Evolutionary conservation across 345 rosid species (phyloP), one percentile per base, ranked within the genome.

Genomic region (Crucihimalaya himalaica): DNA sequence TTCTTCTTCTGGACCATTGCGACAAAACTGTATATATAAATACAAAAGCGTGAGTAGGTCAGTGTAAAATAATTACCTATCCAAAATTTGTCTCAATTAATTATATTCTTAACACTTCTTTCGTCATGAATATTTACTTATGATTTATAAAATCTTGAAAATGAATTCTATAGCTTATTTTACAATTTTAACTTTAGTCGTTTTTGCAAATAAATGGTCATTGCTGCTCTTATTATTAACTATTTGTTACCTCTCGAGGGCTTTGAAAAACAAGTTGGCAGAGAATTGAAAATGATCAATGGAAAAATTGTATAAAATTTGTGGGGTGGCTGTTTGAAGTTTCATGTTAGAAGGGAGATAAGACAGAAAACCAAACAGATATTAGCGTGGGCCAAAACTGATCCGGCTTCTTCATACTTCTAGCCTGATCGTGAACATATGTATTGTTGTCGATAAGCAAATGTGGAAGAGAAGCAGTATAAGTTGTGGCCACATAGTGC

Each of bases 401-500:
- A 67, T 39, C 67, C 53, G 37, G 51, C 0, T 74, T 66, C 59
- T 48, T 56, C 52, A 66, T 18, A 47, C 14, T 34, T 46, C 15
- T 34, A 45, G 66, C 37, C 20, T 18, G 60, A 35, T 55, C 37
- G 15, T 66, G 61, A 53, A 66, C 53, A 48, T 78, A 53, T 43
- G 54, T 66, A 65, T 63, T 56, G 68, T 71, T 74, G 76, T 72
- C 79, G 72, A 76, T 80, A 80, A 71, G 82, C 66, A 82, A 53
- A 65, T 55, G 19, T 60, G 56, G 51, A 57, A 28, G 68, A 57
- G 73, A 70, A 68, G 62, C 60, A 77, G 72, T 80, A 74, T 61
- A 81, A 76, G 72, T 70, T 78, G 85, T 73, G 62, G 79, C 74
- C 79, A 85, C 83, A 83, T 79, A 78, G 83, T 63, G 80, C 73